phyloP scores from a whole-genome alignment of 345 rosid genomes.

The Eucalyptus cloeziana region DNA sequence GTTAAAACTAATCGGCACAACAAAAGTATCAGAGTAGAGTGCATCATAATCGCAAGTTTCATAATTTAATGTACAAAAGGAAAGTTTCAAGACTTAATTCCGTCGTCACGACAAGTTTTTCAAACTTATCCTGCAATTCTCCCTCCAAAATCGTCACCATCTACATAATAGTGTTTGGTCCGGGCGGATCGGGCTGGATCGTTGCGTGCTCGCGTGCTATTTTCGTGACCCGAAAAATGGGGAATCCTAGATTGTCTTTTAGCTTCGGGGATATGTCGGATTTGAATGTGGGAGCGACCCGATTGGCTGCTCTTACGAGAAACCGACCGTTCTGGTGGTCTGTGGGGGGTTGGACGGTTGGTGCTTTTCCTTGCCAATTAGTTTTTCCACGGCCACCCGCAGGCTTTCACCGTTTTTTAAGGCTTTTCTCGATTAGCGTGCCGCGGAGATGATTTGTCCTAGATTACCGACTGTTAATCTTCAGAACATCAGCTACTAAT shows the following conservation, averaged over 20 bases:
- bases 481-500: neutral
- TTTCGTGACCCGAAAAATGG: neutral
- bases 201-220: neutral
- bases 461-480: neutral
- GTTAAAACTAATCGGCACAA: neutral
- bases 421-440: neutral
- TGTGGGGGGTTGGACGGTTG: neutral
- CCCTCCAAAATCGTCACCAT: neutral
- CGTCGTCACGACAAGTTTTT: neutral
- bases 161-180: neutral
- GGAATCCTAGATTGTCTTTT: neutral
- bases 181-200: neutral
- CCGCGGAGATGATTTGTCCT: neutral
- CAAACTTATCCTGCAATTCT: too few species aligned
- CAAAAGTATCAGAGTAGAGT: neutral
- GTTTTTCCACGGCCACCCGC: neutral
- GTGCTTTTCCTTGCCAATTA: neutral
- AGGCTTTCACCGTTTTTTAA: neutral
- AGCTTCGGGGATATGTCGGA: neutral
- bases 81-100: neutral
- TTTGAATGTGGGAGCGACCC: neutral
- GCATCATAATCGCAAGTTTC: neutral
- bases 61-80: neutral
- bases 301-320: neutral
- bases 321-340: neutral